Evolutionary conservation across 164 flowering plant species (phyloP).

Genomic region (Macadamia tetraphylla): DNA sequence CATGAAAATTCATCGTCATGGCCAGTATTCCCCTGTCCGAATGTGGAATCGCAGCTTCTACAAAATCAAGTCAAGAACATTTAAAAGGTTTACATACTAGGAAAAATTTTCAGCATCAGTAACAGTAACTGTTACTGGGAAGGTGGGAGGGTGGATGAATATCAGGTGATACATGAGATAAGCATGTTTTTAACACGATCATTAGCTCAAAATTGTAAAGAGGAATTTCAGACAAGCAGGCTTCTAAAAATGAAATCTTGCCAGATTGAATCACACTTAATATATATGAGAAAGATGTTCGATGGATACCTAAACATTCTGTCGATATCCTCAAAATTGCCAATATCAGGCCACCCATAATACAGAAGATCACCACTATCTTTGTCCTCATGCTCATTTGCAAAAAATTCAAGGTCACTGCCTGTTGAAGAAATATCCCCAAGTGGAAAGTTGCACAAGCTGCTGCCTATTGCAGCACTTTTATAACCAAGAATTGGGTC

Average conservation of each 20-base stretch:
- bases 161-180: neutral
- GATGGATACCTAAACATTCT: conserved; percentile 65
- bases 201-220: neutral
- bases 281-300: neutral
- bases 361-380: conserved; percentile 42
- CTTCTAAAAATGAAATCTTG: neutral
- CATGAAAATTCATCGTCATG: conserved; percentile 54
- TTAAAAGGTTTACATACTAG: neutral
- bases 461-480: conserved; percentile 27
- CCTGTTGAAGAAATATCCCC: conserved; percentile 42
- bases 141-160: neutral
- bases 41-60: conserved; percentile 80
- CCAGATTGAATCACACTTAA: neutral
- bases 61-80: conserved; percentile 11
- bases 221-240: neutral
- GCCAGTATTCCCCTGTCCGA: conserved; percentile 43
- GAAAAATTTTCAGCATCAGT: neutral
- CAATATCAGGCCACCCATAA: conserved; percentile 75
- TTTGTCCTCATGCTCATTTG: conserved; percentile 36
- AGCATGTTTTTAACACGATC: neutral
- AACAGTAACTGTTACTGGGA: neutral
- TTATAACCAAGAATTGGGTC: conserved; percentile 32
- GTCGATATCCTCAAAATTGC: conserved; percentile 80
- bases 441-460: conserved; percentile 34
- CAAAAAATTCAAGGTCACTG: conserved; percentile 41